A percentile compares a stretch with the other conserved stretches of the same genome.
phyloP scores from a whole-genome alignment of 257 asterid genomes.

The Solanum arcanum region DNA sequence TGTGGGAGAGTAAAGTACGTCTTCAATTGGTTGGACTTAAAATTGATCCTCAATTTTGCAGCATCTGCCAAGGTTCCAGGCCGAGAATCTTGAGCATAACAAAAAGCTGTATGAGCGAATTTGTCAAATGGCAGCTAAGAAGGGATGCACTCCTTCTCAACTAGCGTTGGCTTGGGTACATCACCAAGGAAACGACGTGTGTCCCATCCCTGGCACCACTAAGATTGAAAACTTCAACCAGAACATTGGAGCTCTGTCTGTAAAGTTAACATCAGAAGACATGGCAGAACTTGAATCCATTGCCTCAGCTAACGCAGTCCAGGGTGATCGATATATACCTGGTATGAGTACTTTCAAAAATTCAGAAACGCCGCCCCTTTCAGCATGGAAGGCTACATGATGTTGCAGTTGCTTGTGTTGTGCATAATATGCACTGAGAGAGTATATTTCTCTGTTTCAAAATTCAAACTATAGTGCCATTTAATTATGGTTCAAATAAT shows the following conservation, averaged over 20 bases:
- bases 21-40: background rate
- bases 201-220: conserved; percentile 13
- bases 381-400: conserved; percentile 5
- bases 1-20: background rate
- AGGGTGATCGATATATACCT: conserved; percentile 1
- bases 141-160: conserved; percentile 10
- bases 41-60: background rate
- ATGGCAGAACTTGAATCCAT: conserved; percentile 17
- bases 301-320: conserved; percentile 12
- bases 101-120: background rate
- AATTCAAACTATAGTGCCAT: background rate
- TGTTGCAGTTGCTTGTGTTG: background rate
- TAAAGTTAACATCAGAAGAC: conserved; percentile 10
- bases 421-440: background rate
- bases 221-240: conserved; percentile 15
- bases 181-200: conserved; percentile 14
- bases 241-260: conserved; percentile 17
- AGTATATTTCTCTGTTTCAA: background rate
- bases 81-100: conserved; percentile 6
- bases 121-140: conserved; percentile 3
- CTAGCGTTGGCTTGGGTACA: conserved; percentile 15
- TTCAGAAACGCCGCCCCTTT: conserved; percentile 12
- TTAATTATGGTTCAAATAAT: background rate
- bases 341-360: background rate
- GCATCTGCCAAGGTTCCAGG: conserved; percentile 8